Percentiles rank a stretch among this genome's conserved stretches.
Conservation (phyloP, 192 early-diverging fungal species). For the Mortierella claussenii region DNA sequence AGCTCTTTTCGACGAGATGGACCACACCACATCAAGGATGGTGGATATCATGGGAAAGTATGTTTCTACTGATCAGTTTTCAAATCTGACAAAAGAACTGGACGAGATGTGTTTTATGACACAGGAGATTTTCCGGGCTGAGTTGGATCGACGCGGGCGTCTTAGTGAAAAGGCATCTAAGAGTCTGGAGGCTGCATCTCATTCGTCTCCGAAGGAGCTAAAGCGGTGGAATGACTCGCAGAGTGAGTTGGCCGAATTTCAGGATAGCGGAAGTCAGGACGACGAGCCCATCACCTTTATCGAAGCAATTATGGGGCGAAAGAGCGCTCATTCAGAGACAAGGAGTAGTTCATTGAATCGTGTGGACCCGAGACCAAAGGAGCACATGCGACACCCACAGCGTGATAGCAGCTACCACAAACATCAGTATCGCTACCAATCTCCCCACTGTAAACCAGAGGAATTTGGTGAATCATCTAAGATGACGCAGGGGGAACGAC, state of each 20-base stretch:
- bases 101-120: constrained; percentile 25
- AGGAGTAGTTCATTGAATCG: no score
- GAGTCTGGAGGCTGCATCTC: no score
- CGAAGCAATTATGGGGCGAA: no score
- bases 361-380: no score
- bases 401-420: no score
- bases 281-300: no score
- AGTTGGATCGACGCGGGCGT: constrained; percentile 1
- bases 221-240: no score
- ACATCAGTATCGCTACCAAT: constrained; percentile 12
- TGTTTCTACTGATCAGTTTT: constrained; percentile 21
- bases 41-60: constrained; percentile 16
- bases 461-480: not conserved
- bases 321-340: no score
- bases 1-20: constrained; percentile 24
- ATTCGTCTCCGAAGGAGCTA: no score
- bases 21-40: constrained; percentile 19
- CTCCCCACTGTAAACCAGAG: not conserved
- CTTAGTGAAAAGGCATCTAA: not conserved
- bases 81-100: constrained; percentile 19
- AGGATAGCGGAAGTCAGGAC: no score
- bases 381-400: no score
- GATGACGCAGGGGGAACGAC: constrained; percentile 6
- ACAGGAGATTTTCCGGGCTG: constrained; percentile 14
- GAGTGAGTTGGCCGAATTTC: no score